Evolutionary conservation across 441 rosid genomes (phyloP), one percentile per base, ranked within the genome.

Genomic region (Syzygium syzygioides): DNA sequence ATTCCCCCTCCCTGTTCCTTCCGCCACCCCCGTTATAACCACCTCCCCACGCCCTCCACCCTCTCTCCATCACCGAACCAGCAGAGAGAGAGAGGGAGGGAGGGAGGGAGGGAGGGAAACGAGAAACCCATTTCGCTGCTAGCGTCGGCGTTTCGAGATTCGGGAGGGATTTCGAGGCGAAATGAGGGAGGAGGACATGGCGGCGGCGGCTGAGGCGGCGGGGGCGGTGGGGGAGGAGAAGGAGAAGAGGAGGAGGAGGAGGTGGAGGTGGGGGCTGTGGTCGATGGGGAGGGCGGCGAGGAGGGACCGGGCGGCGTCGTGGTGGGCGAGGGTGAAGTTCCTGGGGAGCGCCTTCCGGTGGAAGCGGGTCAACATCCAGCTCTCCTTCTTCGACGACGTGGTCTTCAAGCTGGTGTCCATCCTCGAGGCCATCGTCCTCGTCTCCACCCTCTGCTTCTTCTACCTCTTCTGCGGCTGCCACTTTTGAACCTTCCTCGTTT

Each of bases 381-480:
- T 93, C 5, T 93, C 95, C 34, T 91, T 95, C 89, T 17, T 95
- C 83, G 96, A 95, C 86, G 92, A 89, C 88, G 64, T 95, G 32
- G 86, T 93, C 32, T 94, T 96, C 92, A 93, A 90, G 94, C 86
- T 95, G 57, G 89, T 91, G 19, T 95, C 96, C 48, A 92, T 93
- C 55, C 55, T 94, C 5, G 97, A 96, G 76, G 97, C 96, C 30
- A 87, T 96, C 64, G 93, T 91, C 64, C 90, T 96, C 90, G 93
- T 94, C 28, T 86, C 93, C 53, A 90, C 92, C 48, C 87, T 95
- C 79, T 88, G 94, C 88, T 93, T 95, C 93, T 96, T 96, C 93
- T 95, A 90, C 85, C 90, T 94, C 66, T 96, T 93, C 85, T 96
- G 95, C 60, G 97, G 98, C 53, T 93, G 98, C 91, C 93, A 93